A percentile compares a stretch with the other conserved stretches of the same genome.
Evolutionary conservation across 352 stramenopile species (phyloP).

Genomic region (Phytophthora citricola): DNA sequence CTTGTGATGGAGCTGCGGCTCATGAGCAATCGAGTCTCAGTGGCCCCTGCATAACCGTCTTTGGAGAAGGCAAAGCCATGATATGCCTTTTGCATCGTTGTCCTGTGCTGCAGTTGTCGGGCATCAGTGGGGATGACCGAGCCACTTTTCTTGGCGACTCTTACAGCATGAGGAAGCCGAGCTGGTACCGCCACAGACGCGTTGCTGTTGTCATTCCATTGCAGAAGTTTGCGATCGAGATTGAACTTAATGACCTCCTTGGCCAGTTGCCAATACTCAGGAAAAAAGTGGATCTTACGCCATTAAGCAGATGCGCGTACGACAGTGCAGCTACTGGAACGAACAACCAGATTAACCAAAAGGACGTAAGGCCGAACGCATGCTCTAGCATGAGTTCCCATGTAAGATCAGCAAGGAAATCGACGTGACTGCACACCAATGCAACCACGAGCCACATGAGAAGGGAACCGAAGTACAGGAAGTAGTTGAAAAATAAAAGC

Average conservation of each 20-base stretch:
- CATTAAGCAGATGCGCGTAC: slow-evolving; percentile 60
- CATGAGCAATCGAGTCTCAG: slow-evolving; percentile 62
- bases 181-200: slow-evolving; percentile 57
- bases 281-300: slow-evolving; percentile 66
- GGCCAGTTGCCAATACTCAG: slow-evolving; percentile 82
- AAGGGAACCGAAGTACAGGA: slow-evolving; percentile 70
- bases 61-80: slow-evolving; percentile 81
- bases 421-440: slow-evolving; percentile 57
- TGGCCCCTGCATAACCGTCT: slow-evolving; percentile 58
- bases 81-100: slow-evolving; percentile 50
- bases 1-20: slow-evolving; percentile 45
- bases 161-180: slow-evolving; percentile 13
- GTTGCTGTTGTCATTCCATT: slow-evolving; percentile 74
- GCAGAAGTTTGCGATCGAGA: slow-evolving; percentile 55
- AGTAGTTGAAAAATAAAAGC: slow-evolving; percentile 65
- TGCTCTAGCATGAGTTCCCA: slow-evolving; percentile 80
- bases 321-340: slow-evolving; percentile 60
- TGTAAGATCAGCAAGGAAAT: slow-evolving; percentile 68
- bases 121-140: slow-evolving; percentile 49
- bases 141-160: slow-evolving; percentile 28
- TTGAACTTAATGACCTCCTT: slow-evolving; percentile 81
- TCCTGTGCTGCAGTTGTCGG: slow-evolving; percentile 22
- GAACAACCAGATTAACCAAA: slow-evolving; percentile 67
- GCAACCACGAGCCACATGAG: slow-evolving; percentile 69
- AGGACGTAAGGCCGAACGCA: slow-evolving; percentile 55